phyloP scores from a whole-genome alignment of 140 eudicot genomes.

The Stevia rebaudiana region DNA sequence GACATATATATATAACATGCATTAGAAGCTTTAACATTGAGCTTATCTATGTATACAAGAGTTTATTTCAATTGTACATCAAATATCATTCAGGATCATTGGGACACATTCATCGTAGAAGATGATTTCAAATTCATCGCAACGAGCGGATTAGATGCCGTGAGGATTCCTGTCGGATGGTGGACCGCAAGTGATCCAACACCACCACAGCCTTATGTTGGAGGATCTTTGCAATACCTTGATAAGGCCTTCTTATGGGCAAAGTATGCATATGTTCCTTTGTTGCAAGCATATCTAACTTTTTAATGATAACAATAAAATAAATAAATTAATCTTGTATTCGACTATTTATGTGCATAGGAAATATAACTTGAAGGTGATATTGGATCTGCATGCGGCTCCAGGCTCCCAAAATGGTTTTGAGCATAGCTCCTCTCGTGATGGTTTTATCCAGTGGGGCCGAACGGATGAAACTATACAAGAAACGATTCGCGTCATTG shows the following conservation, averaged over 20 bases:
- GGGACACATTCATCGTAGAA: slow-evolving; percentile 66
- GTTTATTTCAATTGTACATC: neutral
- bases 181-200: slow-evolving; percentile 74
- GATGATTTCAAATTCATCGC: slow-evolving; percentile 62
- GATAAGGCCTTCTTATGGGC: slow-evolving; percentile 89
- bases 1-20: no score
- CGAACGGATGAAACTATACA: slow-evolving; percentile 42
- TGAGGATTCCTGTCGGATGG: slow-evolving; percentile 91
- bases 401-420: slow-evolving; percentile 83
- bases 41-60: no score
- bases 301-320: no score
- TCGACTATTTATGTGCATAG: slow-evolving; percentile 20
- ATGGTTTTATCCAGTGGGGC: slow-evolving; percentile 70
- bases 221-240: slow-evolving; percentile 64
- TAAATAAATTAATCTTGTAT: no score
- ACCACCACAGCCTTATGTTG: slow-evolving; percentile 70
- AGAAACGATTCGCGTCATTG: slow-evolving; percentile 55
- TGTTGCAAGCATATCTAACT: neutral
- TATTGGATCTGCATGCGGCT: slow-evolving; percentile 79
- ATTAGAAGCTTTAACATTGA: no score
- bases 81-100: slow-evolving; percentile 46
- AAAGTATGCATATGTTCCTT: slow-evolving; percentile 31
- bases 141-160: slow-evolving; percentile 47
- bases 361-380: slow-evolving; percentile 53
- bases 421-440: slow-evolving; percentile 62